Evolutionary conservation across 2,329 filamentous ascomycete species (phyloP).

Genomic region (Sphaerulina populicola): DNA sequence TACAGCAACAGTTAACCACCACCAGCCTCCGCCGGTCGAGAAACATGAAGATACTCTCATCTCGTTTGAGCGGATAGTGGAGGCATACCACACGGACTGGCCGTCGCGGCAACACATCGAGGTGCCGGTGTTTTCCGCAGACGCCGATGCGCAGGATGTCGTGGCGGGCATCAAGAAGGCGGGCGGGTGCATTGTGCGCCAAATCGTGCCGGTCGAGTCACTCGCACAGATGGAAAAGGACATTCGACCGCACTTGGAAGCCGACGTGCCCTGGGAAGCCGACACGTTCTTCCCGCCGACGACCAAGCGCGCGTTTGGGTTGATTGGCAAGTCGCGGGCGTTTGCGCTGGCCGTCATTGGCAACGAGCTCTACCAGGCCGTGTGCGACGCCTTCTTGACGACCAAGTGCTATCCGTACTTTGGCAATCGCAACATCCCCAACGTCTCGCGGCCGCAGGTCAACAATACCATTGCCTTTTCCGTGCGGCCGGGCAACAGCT

Average conservation of each 20-base stretch:
- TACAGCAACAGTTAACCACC: not conserved
- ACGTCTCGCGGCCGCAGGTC: conserved; percentile 4
- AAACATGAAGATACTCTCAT: conserved; percentile 1
- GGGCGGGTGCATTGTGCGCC: conserved; percentile 2
- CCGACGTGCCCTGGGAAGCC: conserved; percentile 1
- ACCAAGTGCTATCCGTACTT: conserved; percentile 7
- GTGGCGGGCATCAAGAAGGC: conserved; percentile 3
- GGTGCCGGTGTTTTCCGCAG: not conserved
- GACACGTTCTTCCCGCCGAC: conserved; percentile 14
- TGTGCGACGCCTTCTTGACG: conserved; percentile 10
- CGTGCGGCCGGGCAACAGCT: conserved; percentile 1
- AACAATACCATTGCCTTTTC: conserved; percentile 7
- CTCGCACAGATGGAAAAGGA: conserved; percentile 4
- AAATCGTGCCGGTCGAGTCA: not conserved
- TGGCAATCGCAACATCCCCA: conserved; percentile 8
- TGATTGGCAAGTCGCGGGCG: not conserved
- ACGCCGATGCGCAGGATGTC: not conserved
- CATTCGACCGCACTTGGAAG: conserved; percentile 1
- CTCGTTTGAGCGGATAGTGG: not conserved
- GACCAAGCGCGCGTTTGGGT: conserved; percentile 9
- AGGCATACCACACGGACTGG: conserved; percentile 3
- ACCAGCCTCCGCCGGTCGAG: not conserved
- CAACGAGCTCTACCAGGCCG: conserved; percentile 8
- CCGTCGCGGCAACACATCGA: not conserved
- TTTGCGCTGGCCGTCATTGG: conserved; percentile 9